Evolutionary conservation across 768 basidiomycete species (phyloP).

Genomic region (Termitomyces sp.): DNA sequence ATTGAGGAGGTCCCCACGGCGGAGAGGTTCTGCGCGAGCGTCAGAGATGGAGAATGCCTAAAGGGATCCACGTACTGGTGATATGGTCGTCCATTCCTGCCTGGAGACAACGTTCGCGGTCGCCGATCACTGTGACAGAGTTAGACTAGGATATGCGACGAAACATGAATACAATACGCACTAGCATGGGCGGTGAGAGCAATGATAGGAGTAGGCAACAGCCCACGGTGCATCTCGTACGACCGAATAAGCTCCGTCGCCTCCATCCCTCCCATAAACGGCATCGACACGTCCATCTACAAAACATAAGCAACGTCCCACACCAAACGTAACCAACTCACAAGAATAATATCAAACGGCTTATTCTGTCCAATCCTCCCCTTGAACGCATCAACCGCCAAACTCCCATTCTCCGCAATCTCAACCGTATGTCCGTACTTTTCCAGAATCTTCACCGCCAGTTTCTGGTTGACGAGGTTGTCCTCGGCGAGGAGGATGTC

Average conservation of each 20-base stretch:
- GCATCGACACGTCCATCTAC: slow-evolving; percentile 98
- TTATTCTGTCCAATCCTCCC: slow-evolving; percentile 62
- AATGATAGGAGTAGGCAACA: slow-evolving; percentile 84
- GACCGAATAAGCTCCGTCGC: slow-evolving; percentile 89
- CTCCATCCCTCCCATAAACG: slow-evolving; percentile 98
- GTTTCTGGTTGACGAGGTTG: slow-evolving; percentile 92
- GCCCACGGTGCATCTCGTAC: slow-evolving; percentile 64
- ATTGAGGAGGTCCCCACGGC: slow-evolving; percentile 76
- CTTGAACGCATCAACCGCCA: slow-evolving; percentile 92
- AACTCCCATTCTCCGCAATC: slow-evolving; percentile 94
- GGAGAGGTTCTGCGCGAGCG: slow-evolving; percentile 58
- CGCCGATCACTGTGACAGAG: slow-evolving; percentile 69
- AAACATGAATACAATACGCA: slow-evolving; percentile 47
- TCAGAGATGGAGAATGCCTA: background rate
- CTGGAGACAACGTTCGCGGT: slow-evolving; percentile 46
- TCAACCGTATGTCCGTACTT: slow-evolving; percentile 94
- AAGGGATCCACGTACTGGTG: slow-evolving; percentile 52
- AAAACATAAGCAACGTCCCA: slow-evolving; percentile 1
- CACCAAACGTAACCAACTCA: slow-evolving; percentile 34
- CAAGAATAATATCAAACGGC: slow-evolving; percentile 90
- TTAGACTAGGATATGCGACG: background rate
- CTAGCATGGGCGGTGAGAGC: slow-evolving; percentile 97
- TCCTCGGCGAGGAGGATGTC: slow-evolving; percentile 97
- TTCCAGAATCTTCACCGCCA: slow-evolving; percentile 95
- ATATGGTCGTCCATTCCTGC: slow-evolving; percentile 74